phyloP scores from a whole-genome alignment of 2,329 filamentous ascomycete species.

The Pyricularia grisea region DNA sequence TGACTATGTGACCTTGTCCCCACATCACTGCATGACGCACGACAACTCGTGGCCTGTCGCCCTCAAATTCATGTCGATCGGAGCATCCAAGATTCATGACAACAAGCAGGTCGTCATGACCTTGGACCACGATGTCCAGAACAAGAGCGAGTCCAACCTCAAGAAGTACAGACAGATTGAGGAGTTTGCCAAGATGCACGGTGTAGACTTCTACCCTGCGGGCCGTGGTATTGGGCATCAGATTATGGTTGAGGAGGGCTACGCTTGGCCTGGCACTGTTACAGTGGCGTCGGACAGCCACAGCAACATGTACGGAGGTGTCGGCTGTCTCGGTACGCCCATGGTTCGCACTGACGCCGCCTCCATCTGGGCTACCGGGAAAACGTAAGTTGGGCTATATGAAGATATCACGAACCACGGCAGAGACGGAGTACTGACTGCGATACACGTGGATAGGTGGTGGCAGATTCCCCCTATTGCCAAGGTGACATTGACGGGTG shows the following conservation, averaged over 20 bases:
- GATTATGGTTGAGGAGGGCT: constrained; percentile 80
- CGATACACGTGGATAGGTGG: not conserved
- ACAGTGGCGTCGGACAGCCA: constrained; percentile 73
- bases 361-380: constrained; percentile 71
- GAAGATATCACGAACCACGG: not conserved
- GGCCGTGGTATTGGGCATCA: constrained; percentile 56
- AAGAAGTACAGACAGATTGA: constrained; percentile 78
- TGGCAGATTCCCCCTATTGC: constrained; percentile 68
- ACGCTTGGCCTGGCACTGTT: constrained; percentile 75
- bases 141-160: constrained; percentile 67
- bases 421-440: not conserved
- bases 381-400: constrained; percentile 32
- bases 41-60: constrained; percentile 44
- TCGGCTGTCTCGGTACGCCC: constrained; percentile 68
- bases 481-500: constrained; percentile 67
- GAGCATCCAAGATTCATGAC: constrained; percentile 64
- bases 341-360: constrained; percentile 85
- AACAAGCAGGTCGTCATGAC: constrained; percentile 71
- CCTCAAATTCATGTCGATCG: constrained; percentile 72
- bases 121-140: constrained; percentile 83
- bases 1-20: constrained; percentile 73
- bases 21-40: constrained; percentile 74
- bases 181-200: constrained; percentile 70
- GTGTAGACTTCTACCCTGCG: constrained; percentile 61
- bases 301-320: constrained; percentile 74